Conservation (phyloP, 257 asterid genomes). For the Solanum peruvianum region DNA sequence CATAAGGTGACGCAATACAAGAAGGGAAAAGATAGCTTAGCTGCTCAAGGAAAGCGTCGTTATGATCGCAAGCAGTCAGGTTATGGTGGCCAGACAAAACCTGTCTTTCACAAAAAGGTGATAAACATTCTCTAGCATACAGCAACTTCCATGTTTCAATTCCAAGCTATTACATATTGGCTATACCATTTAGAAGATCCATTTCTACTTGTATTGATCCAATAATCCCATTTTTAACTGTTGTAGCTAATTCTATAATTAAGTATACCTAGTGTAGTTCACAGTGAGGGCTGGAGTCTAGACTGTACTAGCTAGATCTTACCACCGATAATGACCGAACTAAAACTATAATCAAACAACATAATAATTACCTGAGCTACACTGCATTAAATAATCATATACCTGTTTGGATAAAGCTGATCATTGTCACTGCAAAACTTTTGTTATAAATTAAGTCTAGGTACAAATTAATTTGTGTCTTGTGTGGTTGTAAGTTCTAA, state of each 20-base stretch:
- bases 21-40: not conserved
- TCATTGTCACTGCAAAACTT: not conserved
- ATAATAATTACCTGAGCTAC: too few species aligned
- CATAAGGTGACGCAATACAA: slow-evolving; percentile 1
- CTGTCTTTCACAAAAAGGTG: not conserved
- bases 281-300: too few species aligned
- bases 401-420: not conserved
- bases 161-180: not conserved
- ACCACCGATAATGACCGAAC: too few species aligned
- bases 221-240: not conserved
- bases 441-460: not conserved
- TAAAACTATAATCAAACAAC: too few species aligned
- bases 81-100: not conserved
- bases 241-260: not conserved
- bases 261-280: too few species aligned
- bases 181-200: not conserved
- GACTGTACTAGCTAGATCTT: too few species aligned
- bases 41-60: slow-evolving; percentile 2
- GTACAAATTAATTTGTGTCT: not conserved
- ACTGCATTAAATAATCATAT: not conserved
- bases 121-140: not conserved
- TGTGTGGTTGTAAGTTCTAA: not conserved
- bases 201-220: not conserved
- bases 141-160: not conserved
- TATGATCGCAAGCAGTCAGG: slow-evolving; percentile 1